A percentile compares a stretch with the other conserved stretches of the same genome.
Evolutionary conservation across 768 basidiomycete genomes (phyloP).

Genomic region (Dioszegia aurantiaca): DNA sequence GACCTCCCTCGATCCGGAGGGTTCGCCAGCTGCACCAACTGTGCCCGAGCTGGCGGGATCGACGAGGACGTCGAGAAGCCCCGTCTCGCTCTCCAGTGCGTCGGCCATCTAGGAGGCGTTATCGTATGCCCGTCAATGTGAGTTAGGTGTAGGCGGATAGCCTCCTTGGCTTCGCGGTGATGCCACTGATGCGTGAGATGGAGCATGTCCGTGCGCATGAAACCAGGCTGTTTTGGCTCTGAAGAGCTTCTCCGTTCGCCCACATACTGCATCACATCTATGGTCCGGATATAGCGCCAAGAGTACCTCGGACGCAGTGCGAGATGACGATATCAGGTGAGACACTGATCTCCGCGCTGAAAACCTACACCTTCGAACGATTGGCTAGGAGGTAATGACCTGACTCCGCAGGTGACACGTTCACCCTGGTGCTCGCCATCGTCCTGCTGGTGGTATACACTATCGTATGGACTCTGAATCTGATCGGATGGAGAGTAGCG

Average conservation of each 20-base stretch:
- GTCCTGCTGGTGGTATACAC: slow-evolving; percentile 58
- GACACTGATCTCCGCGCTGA: no score
- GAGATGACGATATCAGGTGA: background rate
- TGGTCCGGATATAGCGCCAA: no score
- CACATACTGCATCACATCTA: no score
- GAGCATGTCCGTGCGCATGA: no score
- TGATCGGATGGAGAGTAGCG: slow-evolving; percentile 70
- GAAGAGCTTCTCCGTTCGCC: background rate
- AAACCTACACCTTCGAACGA: no score
- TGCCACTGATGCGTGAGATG: no score
- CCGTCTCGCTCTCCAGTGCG: background rate
- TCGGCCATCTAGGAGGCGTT: slow-evolving; percentile 5
- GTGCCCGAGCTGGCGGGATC: background rate
- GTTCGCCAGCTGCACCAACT: background rate
- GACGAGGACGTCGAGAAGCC: background rate
- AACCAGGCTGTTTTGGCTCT: background rate
- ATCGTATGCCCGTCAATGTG: no score
- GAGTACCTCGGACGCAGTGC: background rate
- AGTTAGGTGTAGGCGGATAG: no score
- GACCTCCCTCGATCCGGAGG: background rate
- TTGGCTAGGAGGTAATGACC: background rate
- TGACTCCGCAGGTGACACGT: slow-evolving; percentile 3
- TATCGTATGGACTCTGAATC: slow-evolving; percentile 62
- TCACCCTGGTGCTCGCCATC: slow-evolving; percentile 38
- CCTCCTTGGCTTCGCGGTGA: no score